Conservation (phyloP, 1,284 basidiomycete genomes). For the Erythrobasidium hasegawianum region DNA sequence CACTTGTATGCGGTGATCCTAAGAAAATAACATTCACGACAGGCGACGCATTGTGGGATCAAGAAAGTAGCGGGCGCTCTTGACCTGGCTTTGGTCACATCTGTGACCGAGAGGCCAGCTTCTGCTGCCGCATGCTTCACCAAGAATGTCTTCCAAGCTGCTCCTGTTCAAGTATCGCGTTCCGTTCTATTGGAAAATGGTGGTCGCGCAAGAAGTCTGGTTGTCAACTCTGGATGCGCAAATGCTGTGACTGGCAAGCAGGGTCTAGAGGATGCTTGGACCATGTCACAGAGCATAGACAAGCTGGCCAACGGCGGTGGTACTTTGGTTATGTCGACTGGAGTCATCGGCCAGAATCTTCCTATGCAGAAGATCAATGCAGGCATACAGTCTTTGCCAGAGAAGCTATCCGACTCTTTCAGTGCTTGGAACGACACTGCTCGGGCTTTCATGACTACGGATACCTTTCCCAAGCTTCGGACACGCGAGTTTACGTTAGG, state of each 20-base stretch:
- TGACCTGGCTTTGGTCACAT: constrained; percentile 81
- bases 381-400: constrained; percentile 45
- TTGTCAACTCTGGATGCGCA: constrained; percentile 94
- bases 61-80: constrained; percentile 66
- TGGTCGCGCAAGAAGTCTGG: constrained; percentile 71
- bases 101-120: constrained; percentile 57
- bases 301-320: constrained; percentile 51
- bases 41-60: constrained; percentile 67
- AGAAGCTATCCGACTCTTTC: constrained; percentile 49
- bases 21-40: too few species aligned
- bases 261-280: constrained; percentile 82
- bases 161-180: constrained; percentile 82
- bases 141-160: constrained; percentile 91
- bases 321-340: constrained; percentile 93
- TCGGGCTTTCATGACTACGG: constrained; percentile 98
- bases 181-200: constrained; percentile 63
- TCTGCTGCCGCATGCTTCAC: constrained; percentile 88
- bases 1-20: too few species aligned
- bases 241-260: constrained; percentile 88
- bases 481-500: constrained; percentile 70
- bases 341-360: constrained; percentile 90
- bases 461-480: constrained; percentile 95
- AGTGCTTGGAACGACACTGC: constrained; percentile 79
- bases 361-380: constrained; percentile 75
- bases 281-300: constrained; percentile 73